Base-by-base conservation (phyloP, 495 filamentous ascomycete genomes). In the Penicillium goetzii region DNA sequence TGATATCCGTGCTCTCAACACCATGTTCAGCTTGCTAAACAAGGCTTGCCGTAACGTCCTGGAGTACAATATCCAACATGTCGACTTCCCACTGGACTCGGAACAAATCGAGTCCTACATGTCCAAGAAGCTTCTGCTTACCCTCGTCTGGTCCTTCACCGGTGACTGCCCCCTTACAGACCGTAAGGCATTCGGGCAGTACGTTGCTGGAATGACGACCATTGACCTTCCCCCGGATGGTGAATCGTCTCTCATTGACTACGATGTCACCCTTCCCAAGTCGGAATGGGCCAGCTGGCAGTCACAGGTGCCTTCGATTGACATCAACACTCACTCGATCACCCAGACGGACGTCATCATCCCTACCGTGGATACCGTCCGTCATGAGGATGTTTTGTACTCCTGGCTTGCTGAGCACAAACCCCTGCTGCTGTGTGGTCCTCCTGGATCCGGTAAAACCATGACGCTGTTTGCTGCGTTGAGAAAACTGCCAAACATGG, bases 331-430 rank as follows among this genome's bases (percentile, higher is more conserved):
- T 2, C 95, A 99, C 73, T 97, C 93, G 7, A 87, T 98, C 68
- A 97, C 90, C 3, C 92, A 98, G 74, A 98, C 95, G 2, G 95
- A 99, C 76, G 89, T 97, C 32, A 94, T 99, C 57, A 98, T 99
- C 67, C 95, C 95, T 8, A 99, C 95, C 4, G 77, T 98, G 54
- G 95, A 99, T 74, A 99, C 96, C 47, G 88, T 98, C 41, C 91
- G 95, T 34, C 95, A 99, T 68, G 95, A 99, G 77, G 96, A 97
- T 79, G 88, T 99, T 30, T 82, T 99, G 25, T 97, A 99, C 78
- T 97, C 96, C 19, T 99, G 95, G 96, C 85, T 99, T 23, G 95
- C 96, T 12, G 95, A 99, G 70, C 95, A 99, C 75, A 99, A 98
- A 77, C 95, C 96, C 23, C 82, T 99, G 23, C 80, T 99, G 11